Conservation (phyloP, 2,329 filamentous ascomycete species). For the Pestalotiopsis fici region DNA sequence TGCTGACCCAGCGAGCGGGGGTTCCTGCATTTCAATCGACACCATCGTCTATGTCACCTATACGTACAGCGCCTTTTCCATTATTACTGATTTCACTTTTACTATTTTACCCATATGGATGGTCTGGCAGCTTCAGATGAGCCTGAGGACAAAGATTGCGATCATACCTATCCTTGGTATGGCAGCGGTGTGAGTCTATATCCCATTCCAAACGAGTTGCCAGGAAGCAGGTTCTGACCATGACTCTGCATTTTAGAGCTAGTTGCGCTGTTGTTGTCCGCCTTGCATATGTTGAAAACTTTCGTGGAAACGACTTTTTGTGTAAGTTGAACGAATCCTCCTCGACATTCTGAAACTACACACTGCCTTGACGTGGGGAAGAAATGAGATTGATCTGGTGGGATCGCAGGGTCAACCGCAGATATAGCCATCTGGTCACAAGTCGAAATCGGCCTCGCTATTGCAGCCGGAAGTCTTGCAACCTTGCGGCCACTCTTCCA, state of each 20-base stretch:
- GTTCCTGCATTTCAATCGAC: constrained; percentile 26
- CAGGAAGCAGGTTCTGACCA: neutral
- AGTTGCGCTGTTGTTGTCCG: constrained; percentile 21
- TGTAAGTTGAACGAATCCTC: constrained; percentile 5
- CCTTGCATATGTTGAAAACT: constrained; percentile 17
- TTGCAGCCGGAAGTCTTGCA: constrained; percentile 28
- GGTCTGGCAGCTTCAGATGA: constrained; percentile 50
- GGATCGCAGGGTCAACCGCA: constrained; percentile 12
- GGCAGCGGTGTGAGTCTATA: constrained; percentile 38
- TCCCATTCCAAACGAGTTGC: neutral
- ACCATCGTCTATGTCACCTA: constrained; percentile 44
- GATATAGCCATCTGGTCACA: constrained; percentile 32
- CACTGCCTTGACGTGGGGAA: neutral
- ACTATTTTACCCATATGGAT: constrained; percentile 45
- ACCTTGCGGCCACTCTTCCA: constrained; percentile 27
- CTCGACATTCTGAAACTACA: neutral
- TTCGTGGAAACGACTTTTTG: constrained; percentile 19
- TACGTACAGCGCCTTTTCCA: constrained; percentile 40
- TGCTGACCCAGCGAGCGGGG: constrained; percentile 13
- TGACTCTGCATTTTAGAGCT: constrained; percentile 12
- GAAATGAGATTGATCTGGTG: neutral
- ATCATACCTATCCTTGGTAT: constrained; percentile 48
- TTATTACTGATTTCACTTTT: constrained; percentile 40
- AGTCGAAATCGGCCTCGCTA: constrained; percentile 31
- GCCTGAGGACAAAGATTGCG: constrained; percentile 41